A percentile compares a stretch with the other conserved stretches of the same genome.
These are phyloP conservation scores for Mollisiaceae sp. DNA, from an alignment of 2,329 filamentous ascomycete species.

Conservation along the genomic window DNA sequence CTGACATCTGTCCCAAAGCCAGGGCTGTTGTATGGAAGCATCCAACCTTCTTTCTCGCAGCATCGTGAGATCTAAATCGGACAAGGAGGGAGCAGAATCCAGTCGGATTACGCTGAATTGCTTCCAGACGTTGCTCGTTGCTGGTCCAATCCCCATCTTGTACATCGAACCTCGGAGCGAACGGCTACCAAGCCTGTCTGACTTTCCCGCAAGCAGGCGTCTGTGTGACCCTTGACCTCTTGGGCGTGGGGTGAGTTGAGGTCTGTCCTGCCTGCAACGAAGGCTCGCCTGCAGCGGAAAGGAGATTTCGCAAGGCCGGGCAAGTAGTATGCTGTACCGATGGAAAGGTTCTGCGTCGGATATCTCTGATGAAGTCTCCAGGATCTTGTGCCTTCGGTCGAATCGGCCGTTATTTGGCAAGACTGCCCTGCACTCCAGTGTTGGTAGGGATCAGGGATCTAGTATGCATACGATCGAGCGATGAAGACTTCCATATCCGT, in stretches of 20 bases:
- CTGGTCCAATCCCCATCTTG: neutral
- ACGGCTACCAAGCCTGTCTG: neutral
- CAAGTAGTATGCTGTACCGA: slow-evolving; percentile 14
- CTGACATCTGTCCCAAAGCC: slow-evolving; percentile 1
- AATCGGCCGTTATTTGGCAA: slow-evolving; percentile 1
- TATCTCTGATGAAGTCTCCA: slow-evolving; percentile 13
- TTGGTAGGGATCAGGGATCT: slow-evolving; percentile 26
- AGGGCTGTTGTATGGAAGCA: neutral
- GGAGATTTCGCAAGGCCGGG: slow-evolving; percentile 6
- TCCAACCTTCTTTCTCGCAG: neutral
- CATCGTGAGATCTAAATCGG: slow-evolving; percentile 8
- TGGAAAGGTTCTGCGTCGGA: slow-evolving; percentile 17
- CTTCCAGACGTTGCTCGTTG: neutral
- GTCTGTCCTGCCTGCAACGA: slow-evolving; percentile 1
- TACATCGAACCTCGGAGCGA: neutral
- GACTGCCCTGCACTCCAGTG: slow-evolving; percentile 8
- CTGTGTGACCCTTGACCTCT: neutral
- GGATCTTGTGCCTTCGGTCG: slow-evolving; percentile 14
- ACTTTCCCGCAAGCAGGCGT: neutral
- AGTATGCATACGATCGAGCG: slow-evolving; percentile 31
- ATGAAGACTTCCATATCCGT: slow-evolving; percentile 27
- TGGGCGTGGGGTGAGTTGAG: slow-evolving; percentile 6
- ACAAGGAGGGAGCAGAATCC: neutral
- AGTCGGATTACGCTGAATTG: neutral
- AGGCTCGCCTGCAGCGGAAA: slow-evolving; percentile 10